These are phyloP conservation scores for Peronospora destructor DNA, from an alignment of 352 stramenopile genomes.

Conservation along the genomic window DNA sequence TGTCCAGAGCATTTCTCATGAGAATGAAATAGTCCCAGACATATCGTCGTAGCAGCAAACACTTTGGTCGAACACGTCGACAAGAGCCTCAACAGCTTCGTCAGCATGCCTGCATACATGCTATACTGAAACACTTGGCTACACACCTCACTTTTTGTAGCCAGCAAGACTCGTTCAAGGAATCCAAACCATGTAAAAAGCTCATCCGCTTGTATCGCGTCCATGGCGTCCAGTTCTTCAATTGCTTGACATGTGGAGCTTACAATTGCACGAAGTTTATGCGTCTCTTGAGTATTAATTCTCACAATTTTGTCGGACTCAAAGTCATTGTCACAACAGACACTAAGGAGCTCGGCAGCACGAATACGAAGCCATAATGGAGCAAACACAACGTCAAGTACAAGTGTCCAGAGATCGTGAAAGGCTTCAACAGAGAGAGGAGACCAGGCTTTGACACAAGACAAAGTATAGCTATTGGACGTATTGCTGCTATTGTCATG, in stretches of 20 bases:
- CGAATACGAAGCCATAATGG: constrained; percentile 55
- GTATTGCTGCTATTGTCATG: not conserved
- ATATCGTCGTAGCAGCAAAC: constrained; percentile 56
- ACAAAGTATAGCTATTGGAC: not conserved
- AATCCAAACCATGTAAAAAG: constrained; percentile 64
- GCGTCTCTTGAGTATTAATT: constrained; percentile 17
- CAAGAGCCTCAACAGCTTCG: constrained; percentile 55
- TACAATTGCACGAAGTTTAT: constrained; percentile 59
- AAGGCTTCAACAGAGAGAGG: constrained; percentile 22
- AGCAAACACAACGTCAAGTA: constrained; percentile 68
- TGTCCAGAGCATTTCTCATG: constrained; percentile 35
- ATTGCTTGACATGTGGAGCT: constrained; percentile 64
- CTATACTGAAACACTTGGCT: constrained; percentile 32
- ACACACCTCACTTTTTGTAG: constrained; percentile 37
- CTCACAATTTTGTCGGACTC: constrained; percentile 6
- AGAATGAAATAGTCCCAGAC: constrained; percentile 46
- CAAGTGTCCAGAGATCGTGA: constrained; percentile 49
- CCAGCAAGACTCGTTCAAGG: constrained; percentile 44
- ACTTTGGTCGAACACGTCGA: constrained; percentile 50
- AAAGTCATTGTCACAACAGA: constrained; percentile 29
- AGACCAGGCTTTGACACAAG: constrained; percentile 6
- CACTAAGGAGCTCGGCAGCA: constrained; percentile 48
- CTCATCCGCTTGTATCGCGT: constrained; percentile 32
- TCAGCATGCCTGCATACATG: constrained; percentile 59
- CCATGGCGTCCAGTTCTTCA: constrained; percentile 45